These are phyloP conservation scores for Mycena galericulata DNA, from an alignment of 768 basidiomycete species.

Conservation along the genomic window DNA sequence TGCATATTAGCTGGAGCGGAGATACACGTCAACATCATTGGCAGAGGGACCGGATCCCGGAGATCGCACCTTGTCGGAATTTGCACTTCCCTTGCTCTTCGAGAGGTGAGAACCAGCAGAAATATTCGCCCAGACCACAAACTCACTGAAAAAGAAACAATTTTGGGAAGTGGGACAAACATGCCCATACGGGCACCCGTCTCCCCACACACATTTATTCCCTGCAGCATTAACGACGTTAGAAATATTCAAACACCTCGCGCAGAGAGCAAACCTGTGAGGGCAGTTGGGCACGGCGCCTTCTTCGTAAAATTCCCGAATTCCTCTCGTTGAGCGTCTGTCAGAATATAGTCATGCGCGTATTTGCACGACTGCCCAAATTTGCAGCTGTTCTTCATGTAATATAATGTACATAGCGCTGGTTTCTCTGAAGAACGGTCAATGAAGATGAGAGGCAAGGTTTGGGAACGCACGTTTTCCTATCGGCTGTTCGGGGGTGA, in stretches of 20 bases:
- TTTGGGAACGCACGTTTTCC: conserved; percentile 10
- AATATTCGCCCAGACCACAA: not conserved
- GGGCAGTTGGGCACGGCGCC: conserved; percentile 18
- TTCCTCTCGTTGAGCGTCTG: conserved; percentile 21
- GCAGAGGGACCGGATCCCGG: too few relatives aligned
- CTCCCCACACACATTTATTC: conserved; percentile 16
- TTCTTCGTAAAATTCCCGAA: conserved; percentile 22
- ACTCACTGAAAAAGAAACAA: conserved; percentile 29
- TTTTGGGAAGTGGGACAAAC: conserved; percentile 22
- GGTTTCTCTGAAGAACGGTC: conserved; percentile 22
- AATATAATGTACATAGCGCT: conserved; percentile 23
- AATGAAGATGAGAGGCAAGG: not conserved
- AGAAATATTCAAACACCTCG: not conserved
- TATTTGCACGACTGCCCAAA: conserved; percentile 17
- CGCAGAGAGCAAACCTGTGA: not conserved
- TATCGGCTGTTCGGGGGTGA: conserved; percentile 7
- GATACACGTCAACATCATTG: not conserved
- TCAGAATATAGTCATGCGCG: conserved; percentile 32
- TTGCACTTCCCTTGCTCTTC: conserved; percentile 30
- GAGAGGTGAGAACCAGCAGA: not conserved
- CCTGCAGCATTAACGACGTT: not conserved
- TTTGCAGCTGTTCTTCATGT: conserved; percentile 27
- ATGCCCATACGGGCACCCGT: conserved; percentile 26
- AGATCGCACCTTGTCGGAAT: conserved; percentile 20
- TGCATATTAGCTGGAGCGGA: conserved; percentile 23